phyloP scores from a whole-genome alignment of 2,329 filamentous ascomycete genomes.

The Fusarium nelsonii region DNA sequence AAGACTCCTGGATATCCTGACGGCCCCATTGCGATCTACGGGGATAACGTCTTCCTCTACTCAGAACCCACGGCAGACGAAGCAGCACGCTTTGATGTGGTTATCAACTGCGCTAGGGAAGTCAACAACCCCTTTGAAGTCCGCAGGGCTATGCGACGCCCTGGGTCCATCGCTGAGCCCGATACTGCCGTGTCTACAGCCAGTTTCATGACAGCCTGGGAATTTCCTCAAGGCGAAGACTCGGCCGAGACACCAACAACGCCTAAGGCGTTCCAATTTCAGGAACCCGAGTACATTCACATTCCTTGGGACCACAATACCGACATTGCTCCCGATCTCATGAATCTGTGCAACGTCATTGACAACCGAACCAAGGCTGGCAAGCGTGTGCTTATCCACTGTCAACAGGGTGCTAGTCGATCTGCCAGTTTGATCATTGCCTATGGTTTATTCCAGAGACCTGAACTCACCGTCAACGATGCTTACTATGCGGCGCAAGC shows the following conservation, averaged over 20 bases:
- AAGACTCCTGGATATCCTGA: slow-evolving; percentile 87
- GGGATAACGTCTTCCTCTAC: slow-evolving; percentile 81
- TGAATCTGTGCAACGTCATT: slow-evolving; percentile 80
- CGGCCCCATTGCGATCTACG: slow-evolving; percentile 85
- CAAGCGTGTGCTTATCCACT: slow-evolving; percentile 85
- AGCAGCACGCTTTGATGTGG: slow-evolving; percentile 81
- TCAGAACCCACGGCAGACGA: slow-evolving; percentile 83
- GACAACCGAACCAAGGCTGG: slow-evolving; percentile 77
- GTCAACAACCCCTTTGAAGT: slow-evolving; percentile 79
- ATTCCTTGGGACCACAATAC: slow-evolving; percentile 92
- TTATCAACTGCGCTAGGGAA: slow-evolving; percentile 87
- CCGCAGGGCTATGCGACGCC: slow-evolving; percentile 45
- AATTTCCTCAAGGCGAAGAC: slow-evolving; percentile 61
- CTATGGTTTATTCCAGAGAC: slow-evolving; percentile 84
- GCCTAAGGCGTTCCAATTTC: slow-evolving; percentile 64
- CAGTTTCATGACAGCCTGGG: slow-evolving; percentile 72
- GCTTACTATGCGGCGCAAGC: slow-evolving; percentile 84
- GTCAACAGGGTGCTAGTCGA: slow-evolving; percentile 86
- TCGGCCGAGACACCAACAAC: slow-evolving; percentile 63
- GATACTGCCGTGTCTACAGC: slow-evolving; percentile 70
- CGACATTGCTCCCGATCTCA: slow-evolving; percentile 82
- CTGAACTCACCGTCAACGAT: slow-evolving; percentile 81
- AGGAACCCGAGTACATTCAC: slow-evolving; percentile 84
- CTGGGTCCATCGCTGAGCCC: slow-evolving; percentile 53
- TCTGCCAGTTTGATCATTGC: slow-evolving; percentile 89